Conservation (phyloP, 768 basidiomycete species). For the Roridomyces roridus region DNA sequence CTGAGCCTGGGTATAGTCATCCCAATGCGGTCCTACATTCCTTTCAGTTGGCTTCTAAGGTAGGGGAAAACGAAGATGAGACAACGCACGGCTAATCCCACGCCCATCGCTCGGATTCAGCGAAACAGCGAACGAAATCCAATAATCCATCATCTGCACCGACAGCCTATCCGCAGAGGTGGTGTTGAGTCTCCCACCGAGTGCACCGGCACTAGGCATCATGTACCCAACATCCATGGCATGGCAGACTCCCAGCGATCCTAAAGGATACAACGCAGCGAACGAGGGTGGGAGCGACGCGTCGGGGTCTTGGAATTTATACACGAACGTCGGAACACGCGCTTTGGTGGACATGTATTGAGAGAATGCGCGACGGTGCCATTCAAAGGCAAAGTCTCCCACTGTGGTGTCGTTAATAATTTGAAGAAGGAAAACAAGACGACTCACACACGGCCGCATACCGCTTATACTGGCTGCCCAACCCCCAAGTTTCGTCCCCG, state of each 20-base stretch:
- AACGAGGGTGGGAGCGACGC: background rate
- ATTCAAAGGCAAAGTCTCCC: slow-evolving; percentile 31
- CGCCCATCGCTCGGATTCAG: slow-evolving; percentile 28
- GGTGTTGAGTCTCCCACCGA: background rate
- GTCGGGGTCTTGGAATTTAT: slow-evolving; percentile 26
- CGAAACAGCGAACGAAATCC: slow-evolving; percentile 26
- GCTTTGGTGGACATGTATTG: slow-evolving; percentile 3
- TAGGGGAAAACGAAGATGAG: background rate
- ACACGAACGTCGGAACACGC: slow-evolving; percentile 13
- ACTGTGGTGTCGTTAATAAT: slow-evolving; percentile 2
- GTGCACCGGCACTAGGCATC: slow-evolving; percentile 3
- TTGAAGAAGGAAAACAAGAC: background rate
- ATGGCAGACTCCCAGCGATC: slow-evolving; percentile 19
- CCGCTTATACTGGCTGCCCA: slow-evolving; percentile 39
- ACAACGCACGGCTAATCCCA: slow-evolving; percentile 19
- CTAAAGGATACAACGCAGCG: background rate
- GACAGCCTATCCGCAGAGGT: slow-evolving; percentile 15
- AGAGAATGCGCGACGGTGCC: slow-evolving; percentile 14
- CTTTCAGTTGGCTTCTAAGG: no score
- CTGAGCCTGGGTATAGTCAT: background rate
- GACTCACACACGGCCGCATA: slow-evolving; percentile 30
- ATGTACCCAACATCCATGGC: slow-evolving; percentile 22
- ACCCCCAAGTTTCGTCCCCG: slow-evolving; percentile 51
- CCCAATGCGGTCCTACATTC: slow-evolving; percentile 1
- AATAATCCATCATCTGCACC: slow-evolving; percentile 27